Evolutionary conservation across 805 yeast genomes (phyloP), one percentile per base, ranked within the genome.

Genomic region (Saccharomycopsis sp.): DNA sequence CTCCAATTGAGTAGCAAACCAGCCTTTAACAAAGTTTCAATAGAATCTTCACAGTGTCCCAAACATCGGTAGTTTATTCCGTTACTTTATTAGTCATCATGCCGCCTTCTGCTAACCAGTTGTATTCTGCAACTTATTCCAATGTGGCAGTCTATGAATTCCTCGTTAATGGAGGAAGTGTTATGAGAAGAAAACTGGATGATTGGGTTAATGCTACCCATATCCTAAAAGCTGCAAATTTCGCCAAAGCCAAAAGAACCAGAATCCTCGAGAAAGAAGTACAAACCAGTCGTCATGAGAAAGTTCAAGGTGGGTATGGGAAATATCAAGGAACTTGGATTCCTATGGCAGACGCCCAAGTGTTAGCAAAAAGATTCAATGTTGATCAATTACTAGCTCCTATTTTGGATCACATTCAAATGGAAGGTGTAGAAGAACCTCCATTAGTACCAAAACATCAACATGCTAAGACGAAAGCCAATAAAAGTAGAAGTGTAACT

Each of bases 311-410:
- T 47, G 97, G 97, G 2, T 88, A 87, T 57, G 97, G 97, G 40
- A 79, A 88, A 55, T 89, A 87, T 59, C 97, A 89, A 59, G 96
- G 96, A 14, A 88, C 96, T 2, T 88, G 96, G 96, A 88, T 88
- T 6, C 96, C 96, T 0, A 60, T 84, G 47, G 75, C 69, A 5
- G 74, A 83, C 37, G 96, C 95, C 1, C 60, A 65, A 20, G 73
- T 70, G 47, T 70, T 85, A 41, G 85, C 89, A 1, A 63, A 65
- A 37, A 76, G 74, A 51, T 76, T 74, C 49, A 76, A 70, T 1
- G 94, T 83, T 3, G 63, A 66, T 45, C 80, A 72, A 3, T 64
- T 70, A 13, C 64, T 89, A 34, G 59, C 63, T 29, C 83, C 88
- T 0, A 62, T 87, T 18, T 76, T 88, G 46, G 78, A 77, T 26